A percentile compares a stretch with the other conserved stretches of the same genome.
These are phyloP conservation scores for Coffea canephora DNA, from an alignment of 257 asterid species.

Conservation along the genomic window DNA sequence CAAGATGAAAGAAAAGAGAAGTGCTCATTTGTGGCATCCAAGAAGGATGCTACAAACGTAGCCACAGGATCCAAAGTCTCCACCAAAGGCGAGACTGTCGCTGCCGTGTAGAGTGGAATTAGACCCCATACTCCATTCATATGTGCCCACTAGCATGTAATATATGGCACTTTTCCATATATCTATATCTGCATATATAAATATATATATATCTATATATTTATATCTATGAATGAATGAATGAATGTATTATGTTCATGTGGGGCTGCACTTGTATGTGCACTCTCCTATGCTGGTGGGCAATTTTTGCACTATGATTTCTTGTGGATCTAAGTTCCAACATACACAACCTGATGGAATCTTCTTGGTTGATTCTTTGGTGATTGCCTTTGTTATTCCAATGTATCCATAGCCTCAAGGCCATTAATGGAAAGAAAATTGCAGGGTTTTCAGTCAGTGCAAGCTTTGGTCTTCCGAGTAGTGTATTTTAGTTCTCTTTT, in stretches of 20 bases:
- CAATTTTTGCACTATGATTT: constrained; percentile 21
- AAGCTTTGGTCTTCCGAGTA: background rate
- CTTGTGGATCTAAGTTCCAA: constrained; percentile 20
- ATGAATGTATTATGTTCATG: background rate
- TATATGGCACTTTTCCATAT: background rate
- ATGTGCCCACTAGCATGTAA: constrained; percentile 10
- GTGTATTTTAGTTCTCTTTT: too few species aligned
- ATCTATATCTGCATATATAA: background rate
- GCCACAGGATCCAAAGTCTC: constrained; percentile 31
- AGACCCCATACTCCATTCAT: constrained; percentile 1
- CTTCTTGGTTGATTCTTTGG: background rate
- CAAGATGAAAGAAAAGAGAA: constrained; percentile 75
- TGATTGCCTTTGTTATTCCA: background rate
- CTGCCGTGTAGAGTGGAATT: constrained; percentile 36
- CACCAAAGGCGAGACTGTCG: constrained; percentile 41
- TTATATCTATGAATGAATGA: background rate
- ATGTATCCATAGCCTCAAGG: background rate
- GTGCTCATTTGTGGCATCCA: constrained; percentile 36
- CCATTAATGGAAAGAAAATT: background rate
- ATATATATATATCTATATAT: background rate
- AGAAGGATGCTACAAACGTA: constrained; percentile 30
- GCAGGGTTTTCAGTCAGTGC: background rate
- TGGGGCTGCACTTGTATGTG: constrained; percentile 9
- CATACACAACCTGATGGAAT: background rate
- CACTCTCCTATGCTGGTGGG: constrained; percentile 1